Evolutionary conservation across 345 rosid genomes (phyloP).

Genomic region (Acer negundo): DNA sequence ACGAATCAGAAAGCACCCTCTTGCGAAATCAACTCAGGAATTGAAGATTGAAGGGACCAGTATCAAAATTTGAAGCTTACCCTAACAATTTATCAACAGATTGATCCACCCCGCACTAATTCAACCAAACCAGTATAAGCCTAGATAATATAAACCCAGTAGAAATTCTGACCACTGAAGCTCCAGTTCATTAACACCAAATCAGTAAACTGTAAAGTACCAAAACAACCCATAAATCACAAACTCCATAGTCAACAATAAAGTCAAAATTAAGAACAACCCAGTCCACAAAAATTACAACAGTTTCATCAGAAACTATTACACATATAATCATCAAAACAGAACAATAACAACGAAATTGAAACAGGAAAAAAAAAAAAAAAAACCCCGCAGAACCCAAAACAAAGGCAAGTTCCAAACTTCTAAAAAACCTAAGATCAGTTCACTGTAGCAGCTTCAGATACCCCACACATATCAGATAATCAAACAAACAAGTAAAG

Average conservation of each 20-base stretch:
- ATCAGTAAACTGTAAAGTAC: slow-evolving; percentile 38
- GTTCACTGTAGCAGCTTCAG: background rate
- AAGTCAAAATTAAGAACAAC: slow-evolving; percentile 27
- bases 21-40: slow-evolving; percentile 9
- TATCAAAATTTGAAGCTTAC: background rate
- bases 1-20: slow-evolving; percentile 8
- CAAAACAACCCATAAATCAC: slow-evolving; percentile 16
- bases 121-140: slow-evolving; percentile 27
- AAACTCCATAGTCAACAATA: slow-evolving; percentile 16
- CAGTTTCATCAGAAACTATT: background rate
- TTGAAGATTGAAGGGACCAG: slow-evolving; percentile 1
- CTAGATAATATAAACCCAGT: slow-evolving; percentile 30
- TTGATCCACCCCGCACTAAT: slow-evolving; percentile 11
- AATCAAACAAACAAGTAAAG: background rate
- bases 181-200: slow-evolving; percentile 57
- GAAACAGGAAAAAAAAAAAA: slow-evolving; percentile 17
- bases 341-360: background rate
- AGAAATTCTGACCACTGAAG: slow-evolving; percentile 45
- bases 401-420: slow-evolving; percentile 14
- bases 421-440: slow-evolving; percentile 23
- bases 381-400: slow-evolving; percentile 2
- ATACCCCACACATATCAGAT: background rate
- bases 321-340: background rate
- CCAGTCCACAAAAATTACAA: slow-evolving; percentile 19
- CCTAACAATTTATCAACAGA: background rate